These are phyloP conservation scores for Hevea brasiliensis DNA, from an alignment of 345 rosid species.

Conservation along the genomic window DNA sequence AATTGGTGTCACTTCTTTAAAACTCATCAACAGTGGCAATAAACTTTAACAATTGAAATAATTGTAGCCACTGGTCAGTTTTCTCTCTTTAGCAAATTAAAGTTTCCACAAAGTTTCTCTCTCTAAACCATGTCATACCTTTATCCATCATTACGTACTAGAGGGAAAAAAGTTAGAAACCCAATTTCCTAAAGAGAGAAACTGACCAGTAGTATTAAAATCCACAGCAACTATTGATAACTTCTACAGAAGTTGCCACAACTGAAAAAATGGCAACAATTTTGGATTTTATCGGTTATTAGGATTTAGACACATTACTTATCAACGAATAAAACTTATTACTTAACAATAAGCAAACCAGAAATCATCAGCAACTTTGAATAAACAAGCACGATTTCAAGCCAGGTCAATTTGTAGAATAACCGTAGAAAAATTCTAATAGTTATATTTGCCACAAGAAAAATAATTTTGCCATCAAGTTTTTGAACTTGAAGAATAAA, in stretches of 20 bases:
- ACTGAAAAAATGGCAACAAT: background rate
- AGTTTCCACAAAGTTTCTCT: background rate
- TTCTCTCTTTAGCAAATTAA: background rate
- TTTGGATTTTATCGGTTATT: background rate
- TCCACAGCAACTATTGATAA: background rate
- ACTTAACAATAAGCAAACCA: background rate
- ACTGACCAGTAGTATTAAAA: background rate
- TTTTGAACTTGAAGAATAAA: conserved; percentile 4
- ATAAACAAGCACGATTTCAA: background rate
- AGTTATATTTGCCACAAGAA: background rate
- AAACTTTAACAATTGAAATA: background rate
- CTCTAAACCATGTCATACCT: background rate
- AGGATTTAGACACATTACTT: too few species aligned
- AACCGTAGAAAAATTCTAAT: background rate
- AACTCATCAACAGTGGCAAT: background rate
- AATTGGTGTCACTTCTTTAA: background rate
- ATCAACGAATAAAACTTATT: background rate
- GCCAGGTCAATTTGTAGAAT: background rate
- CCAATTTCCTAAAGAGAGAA: background rate
- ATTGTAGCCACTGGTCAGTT: background rate
- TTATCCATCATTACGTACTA: background rate
- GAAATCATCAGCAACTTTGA: background rate
- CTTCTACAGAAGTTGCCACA: background rate
- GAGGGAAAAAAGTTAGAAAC: background rate
- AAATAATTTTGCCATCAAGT: background rate